phyloP scores from a whole-genome alignment of 2,329 filamentous ascomycete genomes.

The Geosmithia putterillii region DNA sequence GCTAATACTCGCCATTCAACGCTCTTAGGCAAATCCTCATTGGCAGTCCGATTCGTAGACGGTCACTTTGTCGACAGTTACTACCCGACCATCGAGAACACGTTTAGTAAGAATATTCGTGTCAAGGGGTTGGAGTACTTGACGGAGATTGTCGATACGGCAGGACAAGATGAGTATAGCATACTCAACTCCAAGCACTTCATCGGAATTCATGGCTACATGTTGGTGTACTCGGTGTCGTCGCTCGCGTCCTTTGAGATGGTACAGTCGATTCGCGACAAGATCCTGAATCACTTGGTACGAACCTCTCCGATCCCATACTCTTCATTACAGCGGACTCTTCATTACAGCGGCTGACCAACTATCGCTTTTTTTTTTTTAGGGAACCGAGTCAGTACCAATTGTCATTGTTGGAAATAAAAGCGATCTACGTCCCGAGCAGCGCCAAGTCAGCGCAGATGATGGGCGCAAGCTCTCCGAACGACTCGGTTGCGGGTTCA shows the following conservation, averaged over 20 bases:
- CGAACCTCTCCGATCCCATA: slow-evolving; percentile 16
- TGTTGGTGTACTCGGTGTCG: slow-evolving; percentile 96
- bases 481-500: slow-evolving; percentile 86
- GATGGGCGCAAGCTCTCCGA: slow-evolving; percentile 77
- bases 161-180: slow-evolving; percentile 97
- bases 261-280: slow-evolving; percentile 90
- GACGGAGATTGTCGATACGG: slow-evolving; percentile 96
- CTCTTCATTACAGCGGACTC: neutral
- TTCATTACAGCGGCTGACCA: neutral
- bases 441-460: slow-evolving; percentile 78
- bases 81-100: slow-evolving; percentile 98
- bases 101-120: slow-evolving; percentile 90
- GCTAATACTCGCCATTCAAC: neutral
- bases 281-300: slow-evolving; percentile 93
- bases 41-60: slow-evolving; percentile 94
- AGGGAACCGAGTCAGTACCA: slow-evolving; percentile 88
- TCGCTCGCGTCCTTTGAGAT: slow-evolving; percentile 94
- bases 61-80: slow-evolving; percentile 98
- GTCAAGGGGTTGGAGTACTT: slow-evolving; percentile 87
- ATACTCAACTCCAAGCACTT: slow-evolving; percentile 98
- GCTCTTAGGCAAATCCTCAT: slow-evolving; percentile 77
- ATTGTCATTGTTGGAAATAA: slow-evolving; percentile 97
- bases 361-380: neutral
- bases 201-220: slow-evolving; percentile 97
- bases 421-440: slow-evolving; percentile 82